These are phyloP conservation scores for Leptographium wingfieldii DNA, from an alignment of 2,329 filamentous ascomycete genomes.

Conservation along the genomic window DNA sequence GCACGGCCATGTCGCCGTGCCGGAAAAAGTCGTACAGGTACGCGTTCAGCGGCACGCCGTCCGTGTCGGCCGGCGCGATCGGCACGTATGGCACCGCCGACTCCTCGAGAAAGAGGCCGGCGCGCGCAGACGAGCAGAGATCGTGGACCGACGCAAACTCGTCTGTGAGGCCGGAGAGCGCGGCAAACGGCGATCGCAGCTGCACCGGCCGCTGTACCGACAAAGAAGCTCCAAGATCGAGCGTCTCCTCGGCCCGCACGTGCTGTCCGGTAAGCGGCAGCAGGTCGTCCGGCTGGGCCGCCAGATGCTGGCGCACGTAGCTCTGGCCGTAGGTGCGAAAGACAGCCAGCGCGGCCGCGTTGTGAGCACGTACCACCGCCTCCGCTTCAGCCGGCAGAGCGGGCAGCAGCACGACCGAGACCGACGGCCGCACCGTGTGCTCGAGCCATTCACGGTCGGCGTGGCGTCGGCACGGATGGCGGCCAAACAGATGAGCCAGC, in stretches of 20 bases:
- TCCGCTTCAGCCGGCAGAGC: constrained; percentile 45
- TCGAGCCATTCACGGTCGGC: constrained; percentile 67
- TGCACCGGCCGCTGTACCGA: constrained; percentile 1
- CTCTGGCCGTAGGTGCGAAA: constrained; percentile 59
- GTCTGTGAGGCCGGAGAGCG: constrained; percentile 56
- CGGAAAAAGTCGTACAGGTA: constrained; percentile 69
- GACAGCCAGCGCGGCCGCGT: constrained; percentile 49
- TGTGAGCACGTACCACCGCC: constrained; percentile 46
- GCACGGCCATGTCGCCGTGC: constrained; percentile 49
- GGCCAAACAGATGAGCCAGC: not conserved
- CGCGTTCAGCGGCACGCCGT: constrained; percentile 42
- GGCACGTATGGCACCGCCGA: constrained; percentile 57
- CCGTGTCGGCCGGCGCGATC: constrained; percentile 43
- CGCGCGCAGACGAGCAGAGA: constrained; percentile 51
- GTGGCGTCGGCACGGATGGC: constrained; percentile 28
- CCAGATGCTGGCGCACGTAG: constrained; percentile 53
- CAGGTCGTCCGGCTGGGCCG: constrained; percentile 12
- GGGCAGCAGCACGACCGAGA: constrained; percentile 55
- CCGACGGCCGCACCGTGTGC: constrained; percentile 46
- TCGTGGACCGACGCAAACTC: constrained; percentile 52
- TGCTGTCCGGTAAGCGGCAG: not conserved
- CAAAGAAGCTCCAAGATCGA: no score
- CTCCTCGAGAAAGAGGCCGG: constrained; percentile 62
- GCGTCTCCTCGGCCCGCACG: no score
- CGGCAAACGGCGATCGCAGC: constrained; percentile 56